Evolutionary conservation across 306 rosid genomes (phyloP).

Genomic region (Medicago arabica): DNA sequence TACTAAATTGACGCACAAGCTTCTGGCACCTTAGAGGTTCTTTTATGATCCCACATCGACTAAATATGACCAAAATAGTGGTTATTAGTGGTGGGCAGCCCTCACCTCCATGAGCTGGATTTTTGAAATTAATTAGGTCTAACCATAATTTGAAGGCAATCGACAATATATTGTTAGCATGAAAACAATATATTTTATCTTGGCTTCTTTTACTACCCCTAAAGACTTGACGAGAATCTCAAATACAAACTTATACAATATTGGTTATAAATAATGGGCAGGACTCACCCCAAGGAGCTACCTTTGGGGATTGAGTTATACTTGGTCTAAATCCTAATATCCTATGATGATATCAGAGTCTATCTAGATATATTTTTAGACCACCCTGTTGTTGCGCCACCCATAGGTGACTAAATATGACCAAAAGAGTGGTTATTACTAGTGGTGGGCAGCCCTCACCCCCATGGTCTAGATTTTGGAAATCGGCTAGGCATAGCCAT

Average conservation of each 20-base stretch:
- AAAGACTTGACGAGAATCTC: background rate
- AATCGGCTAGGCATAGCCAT: background rate
- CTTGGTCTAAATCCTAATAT: background rate
- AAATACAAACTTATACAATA: conserved; percentile 6
- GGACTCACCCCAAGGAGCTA: background rate
- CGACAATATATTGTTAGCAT: too few relatives aligned
- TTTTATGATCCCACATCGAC: too few relatives aligned
- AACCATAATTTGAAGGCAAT: too few relatives aligned
- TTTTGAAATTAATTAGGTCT: too few relatives aligned
- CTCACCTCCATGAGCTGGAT: too few relatives aligned
- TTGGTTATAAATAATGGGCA: background rate
- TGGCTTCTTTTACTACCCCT: background rate
- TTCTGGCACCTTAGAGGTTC: background rate
- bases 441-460: background rate
- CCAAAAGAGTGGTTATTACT: background rate
- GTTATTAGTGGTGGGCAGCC: too few relatives aligned
- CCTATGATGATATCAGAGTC: background rate
- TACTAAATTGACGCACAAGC: conserved; percentile 2
- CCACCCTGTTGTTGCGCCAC: background rate
- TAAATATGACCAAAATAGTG: too few relatives aligned
- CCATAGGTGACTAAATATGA: background rate
- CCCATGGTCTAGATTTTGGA: background rate
- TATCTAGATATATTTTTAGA: background rate
- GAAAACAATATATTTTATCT: background rate
- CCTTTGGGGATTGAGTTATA: background rate